Base-by-base conservation (phyloP, 2,329 filamentous ascomycete genomes). In the Dichotomopilus funicola region DNA sequence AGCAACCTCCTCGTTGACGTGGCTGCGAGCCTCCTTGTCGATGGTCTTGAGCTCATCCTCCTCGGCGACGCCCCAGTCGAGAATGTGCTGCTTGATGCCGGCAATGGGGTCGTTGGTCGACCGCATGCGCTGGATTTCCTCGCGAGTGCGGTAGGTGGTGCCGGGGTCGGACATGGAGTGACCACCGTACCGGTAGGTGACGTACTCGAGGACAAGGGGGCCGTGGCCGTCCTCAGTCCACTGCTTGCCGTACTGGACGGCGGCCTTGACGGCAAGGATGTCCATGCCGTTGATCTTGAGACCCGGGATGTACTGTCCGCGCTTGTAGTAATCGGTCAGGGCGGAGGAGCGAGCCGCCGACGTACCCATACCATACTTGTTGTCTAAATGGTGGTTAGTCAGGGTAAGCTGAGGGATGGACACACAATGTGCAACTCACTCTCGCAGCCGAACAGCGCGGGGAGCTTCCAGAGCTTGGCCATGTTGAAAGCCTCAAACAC, bases 401-500 rank as follows among this genome's bases (percentile, higher is more conserved):
- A 6, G 11, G 38, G 40, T 27, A 12, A 37, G 13, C 3, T 42
- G 11, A 8, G 6, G 6, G 13, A 12, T n/a, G 40, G 13, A 11
- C 10, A 12, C 11, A 6, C 13, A 12, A 13, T 12, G 5, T 27
- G 6, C 31, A 34, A 83, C 90, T 73, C 78, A 96, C 91, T 99
- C 81, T 99, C 94, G 75, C 94, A 99, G 66, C 90, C 91, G 71
- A 99, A 99, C 65, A 99, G 87, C 65, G 91, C 84, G 54, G 94
- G 94, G 48, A 99, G 80, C 67, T 94, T 91, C 94, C 94, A 99
- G 64, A 99, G 86, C 83, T 97, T 97, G 62, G 94, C 94, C 94
- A 99, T 99, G 86, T 99, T 99, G 85, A 95, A 99, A 60, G 94
- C 91, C 82, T 99, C 94, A 69, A 99, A 99, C 67, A 99, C 94